phyloP scores from a whole-genome alignment of 2,329 filamentous ascomycete species.

The Davidsoniella eucalypti region DNA sequence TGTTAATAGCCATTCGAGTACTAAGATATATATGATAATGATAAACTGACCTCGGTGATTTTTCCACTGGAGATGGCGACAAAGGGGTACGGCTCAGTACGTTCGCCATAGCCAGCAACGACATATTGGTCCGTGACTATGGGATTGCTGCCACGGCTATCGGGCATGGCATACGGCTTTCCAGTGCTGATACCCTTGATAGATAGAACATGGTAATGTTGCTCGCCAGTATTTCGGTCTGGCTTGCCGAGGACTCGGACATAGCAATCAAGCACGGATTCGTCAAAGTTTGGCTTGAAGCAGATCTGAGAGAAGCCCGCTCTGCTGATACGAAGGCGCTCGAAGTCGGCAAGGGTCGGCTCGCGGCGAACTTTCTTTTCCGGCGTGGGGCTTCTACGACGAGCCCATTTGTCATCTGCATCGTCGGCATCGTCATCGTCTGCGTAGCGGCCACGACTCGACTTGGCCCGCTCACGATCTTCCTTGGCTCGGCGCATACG shows the following conservation, averaged over 20 bases:
- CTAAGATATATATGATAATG: neutral
- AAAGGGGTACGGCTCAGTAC: constrained; percentile 75
- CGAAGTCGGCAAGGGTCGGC: constrained; percentile 56
- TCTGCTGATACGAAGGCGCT: constrained; percentile 68
- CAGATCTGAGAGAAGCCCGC: constrained; percentile 80
- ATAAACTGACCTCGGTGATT: constrained; percentile 56
- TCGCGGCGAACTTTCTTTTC: constrained; percentile 42
- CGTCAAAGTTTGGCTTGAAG: constrained; percentile 81
- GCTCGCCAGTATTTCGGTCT: constrained; percentile 53
- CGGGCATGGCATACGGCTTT: constrained; percentile 69
- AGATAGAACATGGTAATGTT: constrained; percentile 59
- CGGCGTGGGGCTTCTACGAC: constrained; percentile 35
- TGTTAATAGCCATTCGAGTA: constrained; percentile 15
- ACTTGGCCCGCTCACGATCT: constrained; percentile 32
- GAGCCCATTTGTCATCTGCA: constrained; percentile 66
- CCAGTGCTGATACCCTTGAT: constrained; percentile 56
- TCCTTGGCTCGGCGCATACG: constrained; percentile 46
- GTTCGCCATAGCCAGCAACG: constrained; percentile 64
- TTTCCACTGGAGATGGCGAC: constrained; percentile 72
- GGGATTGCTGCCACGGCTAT: constrained; percentile 44
- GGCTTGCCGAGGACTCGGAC: constrained; percentile 70
- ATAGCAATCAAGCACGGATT: constrained; percentile 68
- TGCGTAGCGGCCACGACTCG: constrained; percentile 25
- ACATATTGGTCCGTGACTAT: constrained; percentile 81
- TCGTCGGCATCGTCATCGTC: constrained; percentile 52